These are phyloP conservation scores for Pseudogymnoascus sp. DNA, from an alignment of 2,329 filamentous ascomycete species.

Conservation along the genomic window DNA sequence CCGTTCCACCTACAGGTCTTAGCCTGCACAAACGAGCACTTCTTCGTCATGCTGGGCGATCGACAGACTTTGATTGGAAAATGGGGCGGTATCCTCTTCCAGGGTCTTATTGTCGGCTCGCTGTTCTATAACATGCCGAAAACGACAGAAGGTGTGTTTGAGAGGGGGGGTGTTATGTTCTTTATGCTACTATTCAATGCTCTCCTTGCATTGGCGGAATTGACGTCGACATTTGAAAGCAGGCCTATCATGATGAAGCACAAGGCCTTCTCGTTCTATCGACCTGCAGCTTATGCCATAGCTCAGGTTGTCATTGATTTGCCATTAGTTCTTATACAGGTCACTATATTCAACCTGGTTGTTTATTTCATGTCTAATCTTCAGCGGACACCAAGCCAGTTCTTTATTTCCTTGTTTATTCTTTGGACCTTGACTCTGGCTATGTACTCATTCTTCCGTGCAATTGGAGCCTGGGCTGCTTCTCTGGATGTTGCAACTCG, in stretches of 20 bases:
- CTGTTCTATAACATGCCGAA: slow-evolving; percentile 46
- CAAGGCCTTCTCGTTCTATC: slow-evolving; percentile 44
- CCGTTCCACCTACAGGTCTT: slow-evolving; percentile 41
- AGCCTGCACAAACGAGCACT: slow-evolving; percentile 34
- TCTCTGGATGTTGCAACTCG: slow-evolving; percentile 37
- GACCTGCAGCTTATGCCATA: slow-evolving; percentile 39
- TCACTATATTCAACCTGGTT: slow-evolving; percentile 66
- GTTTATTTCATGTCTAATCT: slow-evolving; percentile 86
- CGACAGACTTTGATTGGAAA: slow-evolving; percentile 28
- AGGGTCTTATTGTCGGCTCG: slow-evolving; percentile 28
- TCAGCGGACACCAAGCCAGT: slow-evolving; percentile 61
- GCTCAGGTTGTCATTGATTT: slow-evolving; percentile 78
- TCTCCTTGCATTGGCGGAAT: slow-evolving; percentile 50
- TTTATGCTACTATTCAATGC: slow-evolving; percentile 56
- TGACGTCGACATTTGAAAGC: slow-evolving; percentile 50
- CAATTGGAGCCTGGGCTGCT: slow-evolving; percentile 66
- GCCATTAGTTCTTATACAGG: slow-evolving; percentile 71
- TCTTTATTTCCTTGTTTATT: slow-evolving; percentile 80
- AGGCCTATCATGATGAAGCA: slow-evolving; percentile 62
- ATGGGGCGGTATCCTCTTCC: slow-evolving; percentile 28
- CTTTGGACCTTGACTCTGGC: slow-evolving; percentile 63
- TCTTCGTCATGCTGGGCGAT: slow-evolving; percentile 29
- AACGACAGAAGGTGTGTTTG: slow-evolving; percentile 47
- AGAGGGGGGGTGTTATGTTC: slow-evolving; percentile 52
- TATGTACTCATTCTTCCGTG: slow-evolving; percentile 84